phyloP scores from a whole-genome alignment of 257 asterid species.

The Echites panduratus region DNA sequence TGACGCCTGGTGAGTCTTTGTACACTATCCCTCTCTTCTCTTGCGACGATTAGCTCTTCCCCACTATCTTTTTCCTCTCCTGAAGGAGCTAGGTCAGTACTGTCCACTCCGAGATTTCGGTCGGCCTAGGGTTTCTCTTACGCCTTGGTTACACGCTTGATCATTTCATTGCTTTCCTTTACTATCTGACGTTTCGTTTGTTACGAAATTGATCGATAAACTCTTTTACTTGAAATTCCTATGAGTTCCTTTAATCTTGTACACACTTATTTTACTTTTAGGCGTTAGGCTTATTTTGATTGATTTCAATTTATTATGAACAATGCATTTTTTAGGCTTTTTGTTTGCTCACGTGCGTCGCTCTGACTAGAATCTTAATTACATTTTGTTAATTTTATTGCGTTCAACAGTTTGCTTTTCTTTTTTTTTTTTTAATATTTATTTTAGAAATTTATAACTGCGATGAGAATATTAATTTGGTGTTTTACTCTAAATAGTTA shows the following conservation, averaged over 20 bases:
- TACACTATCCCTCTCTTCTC: too few relatives aligned
- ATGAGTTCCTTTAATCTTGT: neutral
- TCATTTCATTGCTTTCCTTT: neutral
- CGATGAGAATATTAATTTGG: neutral
- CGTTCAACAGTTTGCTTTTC: neutral
- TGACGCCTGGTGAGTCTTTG: too few relatives aligned
- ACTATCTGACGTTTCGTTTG: neutral
- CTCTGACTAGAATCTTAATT: neutral
- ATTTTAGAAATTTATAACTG: neutral
- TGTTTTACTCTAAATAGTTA: neutral
- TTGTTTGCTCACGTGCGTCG: neutral
- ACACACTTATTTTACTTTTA: too few relatives aligned
- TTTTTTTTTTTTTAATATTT: too few relatives aligned
- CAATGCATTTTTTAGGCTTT: neutral
- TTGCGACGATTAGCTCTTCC: neutral
- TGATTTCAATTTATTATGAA: neutral
- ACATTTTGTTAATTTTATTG: neutral
- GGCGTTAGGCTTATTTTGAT: neutral
- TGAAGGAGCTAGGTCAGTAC: slow-evolving; percentile 1
- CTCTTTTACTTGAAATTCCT: neutral
- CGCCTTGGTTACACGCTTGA: neutral
- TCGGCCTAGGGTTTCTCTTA: neutral
- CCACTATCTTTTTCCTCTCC: neutral
- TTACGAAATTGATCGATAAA: neutral
- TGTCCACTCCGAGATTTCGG: neutral